These are phyloP conservation scores for Marchantia paleacea DNA, from an alignment of 225 moss, liverwort and hornwort species.

Conservation along the genomic window DNA sequence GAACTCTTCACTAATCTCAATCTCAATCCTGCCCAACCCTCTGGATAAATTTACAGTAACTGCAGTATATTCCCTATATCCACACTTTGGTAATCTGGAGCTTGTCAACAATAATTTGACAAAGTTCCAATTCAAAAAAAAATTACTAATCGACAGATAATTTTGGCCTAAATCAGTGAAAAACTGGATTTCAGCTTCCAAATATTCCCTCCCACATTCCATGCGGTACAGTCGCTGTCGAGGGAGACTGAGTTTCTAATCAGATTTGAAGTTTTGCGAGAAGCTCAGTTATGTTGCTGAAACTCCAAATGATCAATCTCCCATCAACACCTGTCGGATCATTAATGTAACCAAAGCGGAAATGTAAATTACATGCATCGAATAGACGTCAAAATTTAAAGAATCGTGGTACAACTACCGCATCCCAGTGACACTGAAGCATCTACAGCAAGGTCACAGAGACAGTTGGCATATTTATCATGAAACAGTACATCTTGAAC, in stretches of 20 bases:
- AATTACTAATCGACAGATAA: background rate
- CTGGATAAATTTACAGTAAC: background rate
- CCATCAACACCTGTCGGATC: constrained; percentile 71
- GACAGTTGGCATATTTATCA: no score
- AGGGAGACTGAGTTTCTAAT: background rate
- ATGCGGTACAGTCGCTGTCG: background rate
- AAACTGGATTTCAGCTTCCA: background rate
- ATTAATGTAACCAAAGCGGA: constrained; percentile 1
- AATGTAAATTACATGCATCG: no score
- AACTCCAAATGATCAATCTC: constrained; percentile 80
- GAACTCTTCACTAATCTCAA: background rate
- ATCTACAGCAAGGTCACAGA: background rate
- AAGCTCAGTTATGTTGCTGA: constrained; percentile 56
- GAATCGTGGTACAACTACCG: background rate
- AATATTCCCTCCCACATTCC: background rate
- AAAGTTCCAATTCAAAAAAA: background rate
- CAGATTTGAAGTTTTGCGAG: constrained; percentile 37
- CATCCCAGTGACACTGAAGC: background rate
- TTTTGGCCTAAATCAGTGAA: background rate
- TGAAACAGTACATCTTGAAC: no score
- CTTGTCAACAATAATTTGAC: background rate
- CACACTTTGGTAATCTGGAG: background rate
- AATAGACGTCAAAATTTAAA: background rate
- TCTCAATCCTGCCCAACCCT: background rate
- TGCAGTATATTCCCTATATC: background rate